Conservation (phyloP, 208 protist species). For the Polymyxa betae region DNA sequence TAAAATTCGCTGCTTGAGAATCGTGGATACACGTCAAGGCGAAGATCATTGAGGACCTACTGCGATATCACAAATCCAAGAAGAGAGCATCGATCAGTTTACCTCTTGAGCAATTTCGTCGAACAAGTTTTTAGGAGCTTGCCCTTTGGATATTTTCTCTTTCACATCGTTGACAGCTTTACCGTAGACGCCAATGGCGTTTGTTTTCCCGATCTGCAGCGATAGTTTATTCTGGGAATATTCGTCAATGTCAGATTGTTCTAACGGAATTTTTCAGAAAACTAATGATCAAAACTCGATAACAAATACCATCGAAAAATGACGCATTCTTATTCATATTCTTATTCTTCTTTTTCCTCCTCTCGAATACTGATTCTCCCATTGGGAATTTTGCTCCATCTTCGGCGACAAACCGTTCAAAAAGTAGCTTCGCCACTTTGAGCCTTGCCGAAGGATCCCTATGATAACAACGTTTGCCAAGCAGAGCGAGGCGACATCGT, state of each 20-base stretch:
- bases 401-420: constrained; percentile 57
- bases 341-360: not conserved
- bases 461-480: not conserved
- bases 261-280: not conserved
- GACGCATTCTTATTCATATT: not conserved
- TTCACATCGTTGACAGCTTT: constrained; percentile 45
- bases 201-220: constrained; percentile 61
- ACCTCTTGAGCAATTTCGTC: constrained; percentile 55
- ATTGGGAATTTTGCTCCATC: constrained; percentile 52
- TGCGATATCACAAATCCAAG: not conserved
- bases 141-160: constrained; percentile 29
- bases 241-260: not conserved
- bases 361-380: constrained; percentile 59
- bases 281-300: not conserved
- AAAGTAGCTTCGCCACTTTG: constrained; percentile 52
- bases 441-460: constrained; percentile 46
- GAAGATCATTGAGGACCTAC: constrained; percentile 52
- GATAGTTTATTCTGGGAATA: constrained; percentile 24
- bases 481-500: too few species aligned
- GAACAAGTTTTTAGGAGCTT: constrained; percentile 36
- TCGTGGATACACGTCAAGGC: constrained; percentile 57
- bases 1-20: constrained; percentile 60
- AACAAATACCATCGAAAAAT: not conserved
- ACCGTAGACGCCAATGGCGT: constrained; percentile 62
- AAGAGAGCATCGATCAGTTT: not conserved